These are phyloP conservation scores for Yamagishiella unicocca DNA, from an alignment of 139 green algal species.

Conservation along the genomic window DNA sequence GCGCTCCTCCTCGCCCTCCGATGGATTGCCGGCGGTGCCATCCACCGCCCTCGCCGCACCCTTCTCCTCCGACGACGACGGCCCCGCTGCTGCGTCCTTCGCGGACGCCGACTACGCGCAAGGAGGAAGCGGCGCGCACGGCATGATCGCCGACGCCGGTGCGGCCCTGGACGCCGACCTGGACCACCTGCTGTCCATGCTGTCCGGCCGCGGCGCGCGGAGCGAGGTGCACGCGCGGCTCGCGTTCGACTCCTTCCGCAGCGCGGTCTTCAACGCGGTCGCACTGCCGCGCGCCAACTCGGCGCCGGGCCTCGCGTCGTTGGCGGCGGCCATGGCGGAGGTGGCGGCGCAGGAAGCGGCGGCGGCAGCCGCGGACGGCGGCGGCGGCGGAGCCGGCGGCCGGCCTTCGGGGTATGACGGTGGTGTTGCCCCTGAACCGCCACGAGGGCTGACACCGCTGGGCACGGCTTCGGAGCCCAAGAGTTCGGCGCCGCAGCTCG, in stretches of 20 bases:
- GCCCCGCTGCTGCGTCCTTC: no score
- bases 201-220: background rate
- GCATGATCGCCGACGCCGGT: no score
- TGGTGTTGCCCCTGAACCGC: background rate
- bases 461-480: no score
- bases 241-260: background rate
- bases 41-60: background rate
- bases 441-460: no score
- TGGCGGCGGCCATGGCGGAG: background rate
- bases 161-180: background rate
- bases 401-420: background rate
- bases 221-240: slow-evolving; percentile 1
- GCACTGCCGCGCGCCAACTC: background rate
- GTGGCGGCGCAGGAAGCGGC: background rate
- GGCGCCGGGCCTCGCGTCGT: background rate
- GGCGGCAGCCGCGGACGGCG: background rate
- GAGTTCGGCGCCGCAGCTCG: background rate
- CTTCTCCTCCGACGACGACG: background rate
- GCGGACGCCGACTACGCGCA: no score
- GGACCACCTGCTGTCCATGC: slow-evolving; percentile 13
- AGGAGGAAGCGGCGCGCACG: no score
- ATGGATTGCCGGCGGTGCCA: no score
- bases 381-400: background rate
- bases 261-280: background rate
- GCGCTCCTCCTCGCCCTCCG: no score